A percentile compares a stretch with the other conserved stretches of the same genome.
Evolutionary conservation across 352 stramenopile genomes (phyloP).

Genomic region (Phytophthora litchii): DNA sequence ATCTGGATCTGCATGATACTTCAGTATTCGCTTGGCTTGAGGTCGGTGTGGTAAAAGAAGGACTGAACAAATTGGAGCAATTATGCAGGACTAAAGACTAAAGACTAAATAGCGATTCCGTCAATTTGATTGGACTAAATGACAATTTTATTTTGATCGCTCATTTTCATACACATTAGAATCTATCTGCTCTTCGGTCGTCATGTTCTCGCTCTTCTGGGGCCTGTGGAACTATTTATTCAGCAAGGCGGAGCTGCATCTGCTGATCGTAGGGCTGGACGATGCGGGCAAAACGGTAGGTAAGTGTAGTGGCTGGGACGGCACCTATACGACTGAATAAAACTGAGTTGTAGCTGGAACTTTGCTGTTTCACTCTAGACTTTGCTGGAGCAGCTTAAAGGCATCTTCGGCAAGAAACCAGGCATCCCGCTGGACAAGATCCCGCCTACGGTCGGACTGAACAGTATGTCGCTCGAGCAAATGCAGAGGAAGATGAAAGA

Average conservation of each 20-base stretch:
- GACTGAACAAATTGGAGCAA: slow-evolving; percentile 1
- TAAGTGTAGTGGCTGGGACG: slow-evolving; percentile 30
- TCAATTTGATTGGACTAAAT: too few species aligned
- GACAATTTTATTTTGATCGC: too few species aligned
- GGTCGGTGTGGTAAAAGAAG: slow-evolving; percentile 9
- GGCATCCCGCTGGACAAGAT: slow-evolving; percentile 93
- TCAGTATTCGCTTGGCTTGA: slow-evolving; percentile 5
- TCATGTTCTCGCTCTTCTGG: slow-evolving; percentile 87
- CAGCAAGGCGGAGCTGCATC: slow-evolving; percentile 87
- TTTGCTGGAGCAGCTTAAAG: slow-evolving; percentile 91
- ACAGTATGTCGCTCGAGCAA: slow-evolving; percentile 54
- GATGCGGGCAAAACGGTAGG: slow-evolving; percentile 93
- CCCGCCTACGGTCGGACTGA: slow-evolving; percentile 91
- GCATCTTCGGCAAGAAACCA: slow-evolving; percentile 88
- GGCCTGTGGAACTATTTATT: slow-evolving; percentile 87
- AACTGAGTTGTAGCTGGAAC: not conserved
- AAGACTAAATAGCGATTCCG: too few species aligned
- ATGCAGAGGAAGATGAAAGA: not conserved
- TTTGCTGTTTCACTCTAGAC: slow-evolving; percentile 46
- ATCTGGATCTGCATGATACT: slow-evolving; percentile 85
- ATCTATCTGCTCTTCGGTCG: not conserved
- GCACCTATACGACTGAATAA: not conserved
- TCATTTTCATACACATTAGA: slow-evolving; percentile 1
- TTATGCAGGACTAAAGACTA: too few species aligned
- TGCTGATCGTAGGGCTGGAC: slow-evolving; percentile 93